Conservation (phyloP, 768 basidiomycete genomes). For the Pulveroboletus frians region DNA sequence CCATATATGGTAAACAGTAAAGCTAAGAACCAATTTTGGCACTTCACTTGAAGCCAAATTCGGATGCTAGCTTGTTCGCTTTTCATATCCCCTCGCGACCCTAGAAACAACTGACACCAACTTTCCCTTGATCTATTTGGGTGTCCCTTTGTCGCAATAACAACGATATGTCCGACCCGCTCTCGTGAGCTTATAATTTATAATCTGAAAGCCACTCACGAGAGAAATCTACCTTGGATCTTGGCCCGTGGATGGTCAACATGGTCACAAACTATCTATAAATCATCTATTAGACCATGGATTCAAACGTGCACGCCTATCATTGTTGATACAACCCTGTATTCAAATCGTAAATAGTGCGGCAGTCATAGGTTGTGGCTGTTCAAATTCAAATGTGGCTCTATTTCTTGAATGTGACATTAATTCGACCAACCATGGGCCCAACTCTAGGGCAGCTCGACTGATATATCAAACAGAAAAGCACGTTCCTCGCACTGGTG, state of each 20-base stretch:
- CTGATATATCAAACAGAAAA: background rate
- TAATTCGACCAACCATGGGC: background rate
- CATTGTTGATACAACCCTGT: no score
- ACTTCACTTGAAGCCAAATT: slow-evolving; percentile 24
- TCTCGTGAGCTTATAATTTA: background rate
- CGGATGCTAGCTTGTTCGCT: slow-evolving; percentile 24
- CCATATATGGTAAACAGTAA: slow-evolving; percentile 21
- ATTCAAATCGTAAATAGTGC: background rate
- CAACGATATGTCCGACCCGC: background rate
- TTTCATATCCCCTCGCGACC: background rate
- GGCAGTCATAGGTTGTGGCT: background rate
- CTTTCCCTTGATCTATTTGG: slow-evolving; percentile 13
- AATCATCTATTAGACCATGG: no score
- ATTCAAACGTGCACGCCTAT: no score
- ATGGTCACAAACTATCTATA: background rate
- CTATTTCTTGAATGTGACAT: background rate
- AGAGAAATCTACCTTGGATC: background rate
- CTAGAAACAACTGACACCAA: background rate
- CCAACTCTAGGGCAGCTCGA: background rate
- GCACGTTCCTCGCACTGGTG: background rate
- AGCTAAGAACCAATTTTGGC: slow-evolving; percentile 19
- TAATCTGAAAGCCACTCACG: background rate
- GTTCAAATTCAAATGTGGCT: background rate
- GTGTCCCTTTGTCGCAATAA: slow-evolving; percentile 18
- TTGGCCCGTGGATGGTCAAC: background rate